A percentile compares a stretch with the other conserved stretches of the same genome.
phyloP scores from a whole-genome alignment of 129 eudicot genomes.

The Saposhnikovia divaricata region DNA sequence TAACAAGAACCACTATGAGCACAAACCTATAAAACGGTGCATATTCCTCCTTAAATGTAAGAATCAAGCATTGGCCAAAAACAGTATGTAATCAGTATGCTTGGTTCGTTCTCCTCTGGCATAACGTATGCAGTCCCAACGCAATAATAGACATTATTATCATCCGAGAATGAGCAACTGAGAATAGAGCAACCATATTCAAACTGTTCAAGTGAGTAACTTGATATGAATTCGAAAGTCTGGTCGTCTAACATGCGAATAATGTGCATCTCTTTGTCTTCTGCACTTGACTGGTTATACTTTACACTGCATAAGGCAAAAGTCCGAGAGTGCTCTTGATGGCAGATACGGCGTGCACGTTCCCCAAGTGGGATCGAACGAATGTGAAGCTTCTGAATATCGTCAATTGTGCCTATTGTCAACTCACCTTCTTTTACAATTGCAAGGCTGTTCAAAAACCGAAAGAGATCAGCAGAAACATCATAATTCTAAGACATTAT shows the following conservation, averaged over 20 bases:
- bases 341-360: constrained; percentile 91
- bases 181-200: constrained; percentile 85
- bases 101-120: constrained; percentile 92
- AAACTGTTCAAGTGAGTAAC: constrained; percentile 76
- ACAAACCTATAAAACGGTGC: not conserved
- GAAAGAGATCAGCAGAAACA: not conserved
- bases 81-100: constrained; percentile 22
- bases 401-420: constrained; percentile 92
- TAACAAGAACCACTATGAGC: not conserved
- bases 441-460: constrained; percentile 56
- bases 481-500: not conserved
- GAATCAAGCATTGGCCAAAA: not conserved
- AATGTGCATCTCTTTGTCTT: constrained; percentile 77
- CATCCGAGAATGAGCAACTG: constrained; percentile 93
- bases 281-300: constrained; percentile 70
- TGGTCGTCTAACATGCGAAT: constrained; percentile 89
- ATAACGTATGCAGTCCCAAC: constrained; percentile 92
- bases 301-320: constrained; percentile 85
- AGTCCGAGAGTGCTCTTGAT: constrained; percentile 89
- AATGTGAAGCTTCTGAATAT: constrained; percentile 92
- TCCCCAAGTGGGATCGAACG: constrained; percentile 94
- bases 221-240: constrained; percentile 80
- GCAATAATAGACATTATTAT: constrained; percentile 81
- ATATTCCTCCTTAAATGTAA: not conserved
- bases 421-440: constrained; percentile 92